phyloP scores from a whole-genome alignment of 164 flowering plant species.

The Echeveria elegans region DNA sequence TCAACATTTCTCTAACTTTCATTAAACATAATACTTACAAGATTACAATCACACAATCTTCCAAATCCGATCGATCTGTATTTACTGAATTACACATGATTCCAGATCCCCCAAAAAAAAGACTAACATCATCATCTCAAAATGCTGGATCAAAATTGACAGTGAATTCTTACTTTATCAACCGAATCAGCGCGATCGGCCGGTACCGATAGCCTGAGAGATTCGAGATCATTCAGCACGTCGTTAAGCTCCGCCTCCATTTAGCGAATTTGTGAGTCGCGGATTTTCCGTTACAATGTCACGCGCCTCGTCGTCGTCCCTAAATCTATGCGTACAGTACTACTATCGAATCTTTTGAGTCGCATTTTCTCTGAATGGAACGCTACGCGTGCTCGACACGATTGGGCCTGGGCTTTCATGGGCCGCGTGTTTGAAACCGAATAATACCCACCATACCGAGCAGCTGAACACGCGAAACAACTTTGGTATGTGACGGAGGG shows the following conservation, averaged over 20 bases:
- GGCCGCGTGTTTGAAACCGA: too few species aligned
- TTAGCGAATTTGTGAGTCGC: not conserved
- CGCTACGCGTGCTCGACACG: not conserved
- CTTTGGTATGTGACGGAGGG: too few species aligned
- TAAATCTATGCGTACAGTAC: not conserved
- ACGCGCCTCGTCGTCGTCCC: not conserved
- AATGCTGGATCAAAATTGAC: not conserved
- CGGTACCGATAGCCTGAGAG: slow-evolving; percentile 36
- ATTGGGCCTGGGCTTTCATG: not conserved
- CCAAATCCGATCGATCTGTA: not conserved
- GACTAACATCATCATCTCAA: not conserved
- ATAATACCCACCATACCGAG: too few species aligned
- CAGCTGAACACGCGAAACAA: too few species aligned
- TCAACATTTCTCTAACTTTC: too few species aligned
- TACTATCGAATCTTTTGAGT: too few species aligned
- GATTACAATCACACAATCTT: not conserved
- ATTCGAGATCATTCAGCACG: slow-evolving; percentile 42
- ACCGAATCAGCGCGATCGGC: slow-evolving; percentile 37
- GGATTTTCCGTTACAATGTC: not conserved
- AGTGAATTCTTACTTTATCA: slow-evolving; percentile 27
- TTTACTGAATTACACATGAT: not conserved
- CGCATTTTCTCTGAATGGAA: not conserved
- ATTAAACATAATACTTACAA: too few species aligned
- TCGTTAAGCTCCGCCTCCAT: slow-evolving; percentile 73
- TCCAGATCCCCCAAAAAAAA: not conserved